phyloP scores from a whole-genome alignment of 192 early-diverging fungal genomes.

The Anaeromyces robustus region DNA sequence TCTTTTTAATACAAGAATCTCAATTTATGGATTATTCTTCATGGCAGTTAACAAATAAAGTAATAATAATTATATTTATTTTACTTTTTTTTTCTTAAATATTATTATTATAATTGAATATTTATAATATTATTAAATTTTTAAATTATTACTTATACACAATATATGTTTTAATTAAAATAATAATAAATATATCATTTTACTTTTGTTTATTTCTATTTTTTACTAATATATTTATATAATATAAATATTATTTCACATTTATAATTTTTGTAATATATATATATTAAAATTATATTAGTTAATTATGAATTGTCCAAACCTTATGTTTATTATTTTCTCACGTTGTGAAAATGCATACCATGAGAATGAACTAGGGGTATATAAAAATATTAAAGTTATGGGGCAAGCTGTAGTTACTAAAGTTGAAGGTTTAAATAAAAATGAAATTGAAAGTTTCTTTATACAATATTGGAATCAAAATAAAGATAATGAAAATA shows the following conservation, averaged over 20 bases:
- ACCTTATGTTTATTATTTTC: not conserved
- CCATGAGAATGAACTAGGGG: not conserved
- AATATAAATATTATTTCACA: too few species aligned
- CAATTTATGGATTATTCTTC: slow-evolving; percentile 27
- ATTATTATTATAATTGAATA: too few species aligned
- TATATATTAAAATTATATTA: not conserved
- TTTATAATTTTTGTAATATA: too few species aligned
- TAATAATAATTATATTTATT: slow-evolving; percentile 5
- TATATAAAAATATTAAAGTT: not conserved
- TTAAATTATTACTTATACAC: too few species aligned
- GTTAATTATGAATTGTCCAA: slow-evolving; percentile 6
- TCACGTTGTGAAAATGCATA: not conserved
- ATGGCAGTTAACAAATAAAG: slow-evolving; percentile 23
- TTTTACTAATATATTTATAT: too few species aligned
- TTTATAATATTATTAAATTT: too few species aligned
- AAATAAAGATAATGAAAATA: slow-evolving; percentile 13
- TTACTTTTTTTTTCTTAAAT: too few species aligned
- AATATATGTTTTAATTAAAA: too few species aligned
- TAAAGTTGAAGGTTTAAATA: not conserved
- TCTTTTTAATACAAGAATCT: slow-evolving; percentile 21
- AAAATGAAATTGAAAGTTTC: slow-evolving; percentile 15
- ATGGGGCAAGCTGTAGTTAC: not conserved
- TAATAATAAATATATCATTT: too few species aligned
- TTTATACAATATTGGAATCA: slow-evolving; percentile 14
- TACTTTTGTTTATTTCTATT: too few species aligned